phyloP scores from a whole-genome alignment of 495 filamentous ascomycete genomes.

The Penicillium ochrochloron region DNA sequence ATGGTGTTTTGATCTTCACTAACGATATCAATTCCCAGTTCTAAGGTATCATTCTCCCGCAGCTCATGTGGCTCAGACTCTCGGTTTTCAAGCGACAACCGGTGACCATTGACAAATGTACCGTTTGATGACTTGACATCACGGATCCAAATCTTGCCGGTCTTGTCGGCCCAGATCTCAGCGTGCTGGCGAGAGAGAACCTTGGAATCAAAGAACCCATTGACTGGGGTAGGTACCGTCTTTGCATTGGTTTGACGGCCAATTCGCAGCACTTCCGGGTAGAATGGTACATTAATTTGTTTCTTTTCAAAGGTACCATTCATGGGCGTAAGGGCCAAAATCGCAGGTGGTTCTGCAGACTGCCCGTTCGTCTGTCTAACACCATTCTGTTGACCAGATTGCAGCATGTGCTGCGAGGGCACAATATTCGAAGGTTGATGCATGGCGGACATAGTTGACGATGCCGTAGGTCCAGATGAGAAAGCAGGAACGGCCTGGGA shows the following conservation, averaged over 20 bases:
- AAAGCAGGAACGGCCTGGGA: conserved; percentile 66
- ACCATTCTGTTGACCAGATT: conserved; percentile 66
- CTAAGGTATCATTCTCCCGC: conserved; percentile 83
- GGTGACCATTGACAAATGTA: conserved; percentile 93
- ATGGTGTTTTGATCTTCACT: conserved; percentile 98
- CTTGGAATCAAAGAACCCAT: conserved; percentile 98
- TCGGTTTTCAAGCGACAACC: conserved; percentile 87
- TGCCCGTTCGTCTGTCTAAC: conserved; percentile 59
- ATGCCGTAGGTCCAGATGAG: conserved; percentile 67
- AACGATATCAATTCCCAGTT: conserved; percentile 97
- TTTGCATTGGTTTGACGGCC: conserved; percentile 97
- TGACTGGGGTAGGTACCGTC: conserved; percentile 83
- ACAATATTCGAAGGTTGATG: conserved; percentile 76
- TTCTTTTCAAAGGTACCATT: conserved; percentile 97
- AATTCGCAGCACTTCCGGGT: conserved; percentile 86
- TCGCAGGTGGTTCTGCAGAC: conserved; percentile 64
- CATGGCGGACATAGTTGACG: conserved; percentile 70
- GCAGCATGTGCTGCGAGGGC: conserved; percentile 70
- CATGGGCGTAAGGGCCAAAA: conserved; percentile 80
- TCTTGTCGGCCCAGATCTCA: conserved; percentile 90
- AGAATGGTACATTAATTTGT: conserved; percentile 88
- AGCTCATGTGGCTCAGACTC: conserved; percentile 95
- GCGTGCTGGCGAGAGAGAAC: conserved; percentile 95
- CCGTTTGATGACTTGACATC: conserved; percentile 99
- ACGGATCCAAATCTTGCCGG: conserved; percentile 91